Conservation (phyloP, 768 basidiomycete genomes). For the Galerina marginata region DNA sequence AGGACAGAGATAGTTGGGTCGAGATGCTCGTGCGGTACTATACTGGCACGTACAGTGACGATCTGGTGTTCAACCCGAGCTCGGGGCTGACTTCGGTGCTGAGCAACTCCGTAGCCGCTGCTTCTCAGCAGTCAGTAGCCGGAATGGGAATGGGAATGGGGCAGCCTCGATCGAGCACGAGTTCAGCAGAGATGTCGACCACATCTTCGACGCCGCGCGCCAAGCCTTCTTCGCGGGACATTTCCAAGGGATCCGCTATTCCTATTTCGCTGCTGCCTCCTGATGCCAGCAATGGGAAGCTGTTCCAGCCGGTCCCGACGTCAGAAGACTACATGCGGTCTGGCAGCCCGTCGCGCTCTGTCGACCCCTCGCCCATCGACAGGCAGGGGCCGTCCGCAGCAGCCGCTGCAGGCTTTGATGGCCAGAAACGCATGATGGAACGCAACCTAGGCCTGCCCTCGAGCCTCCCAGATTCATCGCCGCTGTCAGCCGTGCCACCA, state of each 20-base stretch:
- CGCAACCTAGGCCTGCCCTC: conserved; percentile 48
- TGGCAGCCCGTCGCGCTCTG: conserved; percentile 61
- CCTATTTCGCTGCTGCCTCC: conserved; percentile 62
- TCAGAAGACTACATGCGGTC: conserved; percentile 45
- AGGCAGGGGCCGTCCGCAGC: conserved; percentile 34
- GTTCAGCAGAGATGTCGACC: conserved; percentile 44
- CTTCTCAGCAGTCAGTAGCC: conserved; percentile 22
- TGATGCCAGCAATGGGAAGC: conserved; percentile 61
- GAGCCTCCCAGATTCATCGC: conserved; percentile 58
- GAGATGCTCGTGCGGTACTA: conserved; percentile 91
- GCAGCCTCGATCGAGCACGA: conserved; percentile 64
- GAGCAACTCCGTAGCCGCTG: conserved; percentile 30
- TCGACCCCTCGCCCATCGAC: conserved; percentile 54
- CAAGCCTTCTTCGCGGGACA: conserved; percentile 57
- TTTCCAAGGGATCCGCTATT: conserved; percentile 55
- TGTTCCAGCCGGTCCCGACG: conserved; percentile 54
- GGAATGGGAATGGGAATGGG: conserved; percentile 26
- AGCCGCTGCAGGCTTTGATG: conserved; percentile 36
- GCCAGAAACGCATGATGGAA: conserved; percentile 42
- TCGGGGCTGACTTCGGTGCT: conserved; percentile 33
- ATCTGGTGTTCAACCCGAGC: conserved; percentile 50
- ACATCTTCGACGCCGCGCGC: conserved; percentile 33
- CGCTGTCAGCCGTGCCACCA: conserved; percentile 65
- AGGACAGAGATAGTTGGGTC: conserved; percentile 94
- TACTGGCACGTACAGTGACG: conserved; percentile 79